Evolutionary conservation across 768 basidiomycete species (phyloP).

Genomic region (Boletus sp.): DNA sequence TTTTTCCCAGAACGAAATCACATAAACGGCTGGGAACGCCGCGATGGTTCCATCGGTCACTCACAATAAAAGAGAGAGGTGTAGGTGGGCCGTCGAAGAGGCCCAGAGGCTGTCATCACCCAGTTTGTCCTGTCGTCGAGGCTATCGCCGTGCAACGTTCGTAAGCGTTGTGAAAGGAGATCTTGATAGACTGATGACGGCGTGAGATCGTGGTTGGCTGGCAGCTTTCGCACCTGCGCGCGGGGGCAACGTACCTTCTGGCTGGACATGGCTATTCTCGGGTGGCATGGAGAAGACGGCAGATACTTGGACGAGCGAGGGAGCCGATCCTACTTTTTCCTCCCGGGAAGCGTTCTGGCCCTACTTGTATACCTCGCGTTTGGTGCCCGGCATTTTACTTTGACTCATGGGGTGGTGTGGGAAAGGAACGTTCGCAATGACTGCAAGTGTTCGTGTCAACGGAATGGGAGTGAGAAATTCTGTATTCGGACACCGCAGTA

Average conservation of each 20-base stretch:
- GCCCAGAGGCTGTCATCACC: constrained; percentile 5
- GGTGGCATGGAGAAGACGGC: neutral
- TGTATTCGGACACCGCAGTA: too few relatives aligned
- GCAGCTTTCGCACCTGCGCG: too few relatives aligned
- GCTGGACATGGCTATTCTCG: neutral
- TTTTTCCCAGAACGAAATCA: neutral
- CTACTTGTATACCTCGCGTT: too few relatives aligned
- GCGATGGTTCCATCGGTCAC: neutral
- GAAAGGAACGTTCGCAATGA: too few relatives aligned
- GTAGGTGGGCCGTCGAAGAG: constrained; percentile 6
- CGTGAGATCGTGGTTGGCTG: neutral
- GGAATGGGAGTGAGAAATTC: too few relatives aligned
- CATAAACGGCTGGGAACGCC: neutral
- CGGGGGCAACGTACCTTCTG: too few relatives aligned
- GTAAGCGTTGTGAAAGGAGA: neutral
- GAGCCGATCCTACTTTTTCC: too few relatives aligned
- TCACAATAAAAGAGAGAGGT: constrained; percentile 7
- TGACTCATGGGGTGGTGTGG: too few relatives aligned
- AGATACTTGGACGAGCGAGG: too few relatives aligned
- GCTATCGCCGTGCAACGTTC: neutral
- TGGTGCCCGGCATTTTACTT: too few relatives aligned
- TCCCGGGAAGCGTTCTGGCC: too few relatives aligned
- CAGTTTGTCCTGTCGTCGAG: neutral
- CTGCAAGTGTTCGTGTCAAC: too few relatives aligned
- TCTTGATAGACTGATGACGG: constrained; percentile 4